Conservation (phyloP, 192 early-diverging fungal species). For the Lobosporangium transversale region DNA sequence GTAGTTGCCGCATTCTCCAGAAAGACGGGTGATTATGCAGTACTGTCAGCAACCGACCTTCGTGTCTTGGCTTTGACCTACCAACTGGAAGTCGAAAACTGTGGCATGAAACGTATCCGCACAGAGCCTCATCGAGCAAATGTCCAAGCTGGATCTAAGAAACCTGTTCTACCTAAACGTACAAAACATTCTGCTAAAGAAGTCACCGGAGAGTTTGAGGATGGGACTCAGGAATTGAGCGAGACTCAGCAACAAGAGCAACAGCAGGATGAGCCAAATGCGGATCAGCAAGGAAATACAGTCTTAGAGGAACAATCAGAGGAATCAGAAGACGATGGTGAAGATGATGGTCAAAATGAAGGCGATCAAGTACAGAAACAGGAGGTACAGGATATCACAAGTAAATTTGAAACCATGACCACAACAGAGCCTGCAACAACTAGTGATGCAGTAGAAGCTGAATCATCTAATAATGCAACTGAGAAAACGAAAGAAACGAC, state of each 20-base stretch:
- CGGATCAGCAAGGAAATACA: slow-evolving; percentile 30
- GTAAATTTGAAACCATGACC: slow-evolving; percentile 33
- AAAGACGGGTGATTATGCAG: slow-evolving; percentile 90
- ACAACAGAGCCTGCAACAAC: slow-evolving; percentile 3
- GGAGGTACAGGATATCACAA: slow-evolving; percentile 29
- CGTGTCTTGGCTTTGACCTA: slow-evolving; percentile 90
- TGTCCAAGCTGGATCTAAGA: slow-evolving; percentile 25
- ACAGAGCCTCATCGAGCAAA: slow-evolving; percentile 69
- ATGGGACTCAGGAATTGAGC: slow-evolving; percentile 14
- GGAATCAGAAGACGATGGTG: slow-evolving; percentile 13
- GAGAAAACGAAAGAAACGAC: background rate
- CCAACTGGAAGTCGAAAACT: slow-evolving; percentile 83
- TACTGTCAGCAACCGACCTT: slow-evolving; percentile 84
- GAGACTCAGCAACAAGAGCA: background rate
- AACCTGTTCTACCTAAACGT: slow-evolving; percentile 20
- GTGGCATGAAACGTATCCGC: slow-evolving; percentile 76
- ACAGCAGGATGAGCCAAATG: background rate
- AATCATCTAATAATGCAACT: slow-evolving; percentile 12
- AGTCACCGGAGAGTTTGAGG: slow-evolving; percentile 41
- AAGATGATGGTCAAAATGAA: background rate
- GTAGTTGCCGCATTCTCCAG: slow-evolving; percentile 86
- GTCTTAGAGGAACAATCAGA: slow-evolving; percentile 40
- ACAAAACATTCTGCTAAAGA: slow-evolving; percentile 45
- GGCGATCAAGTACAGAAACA: no score
- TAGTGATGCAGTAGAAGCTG: background rate